Evolutionary conservation across 2,329 filamentous ascomycete genomes (phyloP), one percentile per base, ranked within the genome.

Genomic region (Colletotrichum kahawae): DNA sequence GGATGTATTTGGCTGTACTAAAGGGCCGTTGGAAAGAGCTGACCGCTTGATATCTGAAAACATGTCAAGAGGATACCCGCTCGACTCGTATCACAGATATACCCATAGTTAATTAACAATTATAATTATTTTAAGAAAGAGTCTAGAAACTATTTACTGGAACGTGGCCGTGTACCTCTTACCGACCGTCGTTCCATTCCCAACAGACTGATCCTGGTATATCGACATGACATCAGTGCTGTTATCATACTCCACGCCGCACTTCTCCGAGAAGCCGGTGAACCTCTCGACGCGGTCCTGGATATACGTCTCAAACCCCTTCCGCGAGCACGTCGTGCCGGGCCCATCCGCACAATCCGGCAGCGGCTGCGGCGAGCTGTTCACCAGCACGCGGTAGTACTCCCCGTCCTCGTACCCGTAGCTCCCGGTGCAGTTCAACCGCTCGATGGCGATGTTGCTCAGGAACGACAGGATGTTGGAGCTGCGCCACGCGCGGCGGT

Each of bases 361-460:
- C 67, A 88, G 76, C 18, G 82, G 81, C 77, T 87, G 86, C 6
- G 85, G 85, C 7, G 85, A 82, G 77, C 82, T 85, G 79, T 88
- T 88, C 54, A 87, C 84, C 6, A 88, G 80, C 10, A 84, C 83
- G n/a, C 86, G 83, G 78, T 87, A 87, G 78, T 86, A 88, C 24
- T 90, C 88, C 13, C 88, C 88, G 12, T 89, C 86, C 2, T 86
- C 82, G 79, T 87, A 92, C 8, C 91, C 89, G 74, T 88, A 88
- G 78, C 88, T 88, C n/a, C 87, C 86, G 4, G 81, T 82, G 81
- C 93, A 94, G 70, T 91, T 87, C 82, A 94, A 84, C 67, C 89
- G 88, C 85, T 94, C 93, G 54, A 94, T 88, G 1, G 91, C 92
- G 29, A 94, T 85, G 80, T 94, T 93, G 34, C 89, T 88, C 66